Evolutionary conservation across 2,329 filamentous ascomycete genomes (phyloP).

Genomic region (Ophiostoma ips): DNA sequence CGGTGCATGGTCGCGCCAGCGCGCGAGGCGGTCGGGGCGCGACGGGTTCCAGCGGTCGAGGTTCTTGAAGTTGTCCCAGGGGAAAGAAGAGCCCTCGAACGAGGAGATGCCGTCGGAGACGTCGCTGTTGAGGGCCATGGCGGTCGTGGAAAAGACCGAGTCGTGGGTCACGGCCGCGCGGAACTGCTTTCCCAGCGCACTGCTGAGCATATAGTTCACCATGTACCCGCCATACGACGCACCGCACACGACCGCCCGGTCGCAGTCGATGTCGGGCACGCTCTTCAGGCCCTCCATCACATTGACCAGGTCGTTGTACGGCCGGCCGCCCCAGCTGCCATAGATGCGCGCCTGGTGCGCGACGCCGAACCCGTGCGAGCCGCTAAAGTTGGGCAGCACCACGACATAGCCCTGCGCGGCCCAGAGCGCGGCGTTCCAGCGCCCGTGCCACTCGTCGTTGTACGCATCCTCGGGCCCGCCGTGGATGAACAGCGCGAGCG

Average conservation of each 20-base stretch:
- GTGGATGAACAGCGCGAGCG: constrained; percentile 25
- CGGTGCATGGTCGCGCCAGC: constrained; percentile 40
- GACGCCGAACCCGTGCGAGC: constrained; percentile 41
- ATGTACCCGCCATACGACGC: constrained; percentile 46
- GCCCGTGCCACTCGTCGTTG: constrained; percentile 29
- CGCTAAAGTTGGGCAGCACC: constrained; percentile 44
- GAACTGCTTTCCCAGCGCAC: constrained; percentile 28
- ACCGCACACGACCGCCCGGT: constrained; percentile 37
- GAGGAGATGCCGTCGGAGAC: constrained; percentile 15
- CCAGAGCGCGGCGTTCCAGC: constrained; percentile 40
- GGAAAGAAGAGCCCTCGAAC: constrained; percentile 29
- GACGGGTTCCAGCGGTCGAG: constrained; percentile 39
- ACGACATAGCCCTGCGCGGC: constrained; percentile 48
- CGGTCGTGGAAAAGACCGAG: constrained; percentile 25
- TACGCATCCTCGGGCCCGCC: constrained; percentile 31
- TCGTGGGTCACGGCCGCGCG: constrained; percentile 42
- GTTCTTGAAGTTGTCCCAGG: constrained; percentile 31
- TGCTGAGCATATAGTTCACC: constrained; percentile 44
- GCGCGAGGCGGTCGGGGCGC: constrained; percentile 29
- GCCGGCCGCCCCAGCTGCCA: constrained; percentile 37
- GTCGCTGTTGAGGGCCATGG: constrained; percentile 13
- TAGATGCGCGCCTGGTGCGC: constrained; percentile 26
- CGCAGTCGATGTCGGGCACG: constrained; percentile 38
- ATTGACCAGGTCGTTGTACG: constrained; percentile 41
- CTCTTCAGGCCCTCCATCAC: constrained; percentile 37